Conservation (phyloP, 2,329 filamentous ascomycete species). For the Verticillium klebahnii region DNA sequence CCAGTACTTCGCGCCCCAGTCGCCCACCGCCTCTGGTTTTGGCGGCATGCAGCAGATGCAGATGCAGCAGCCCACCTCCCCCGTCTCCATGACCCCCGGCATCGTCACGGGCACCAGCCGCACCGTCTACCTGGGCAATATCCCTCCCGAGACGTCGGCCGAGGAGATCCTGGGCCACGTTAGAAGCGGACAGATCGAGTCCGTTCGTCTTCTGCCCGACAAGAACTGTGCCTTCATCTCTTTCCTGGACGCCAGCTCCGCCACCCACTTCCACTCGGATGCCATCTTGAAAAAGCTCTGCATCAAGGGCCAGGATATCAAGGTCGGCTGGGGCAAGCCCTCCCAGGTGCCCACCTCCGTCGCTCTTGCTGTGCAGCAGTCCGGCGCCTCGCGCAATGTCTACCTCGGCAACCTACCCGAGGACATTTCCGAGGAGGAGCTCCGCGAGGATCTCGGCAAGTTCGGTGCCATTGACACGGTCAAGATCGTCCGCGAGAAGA, state of each 20-base stretch:
- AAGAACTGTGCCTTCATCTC: slow-evolving; percentile 99
- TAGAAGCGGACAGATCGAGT: slow-evolving; percentile 96
- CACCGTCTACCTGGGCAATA: slow-evolving; percentile 96
- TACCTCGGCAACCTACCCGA: slow-evolving; percentile 93
- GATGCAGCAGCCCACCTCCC: slow-evolving; percentile 63
- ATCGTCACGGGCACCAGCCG: slow-evolving; percentile 87
- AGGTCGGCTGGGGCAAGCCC: slow-evolving; percentile 98
- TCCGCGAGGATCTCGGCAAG: slow-evolving; percentile 91
- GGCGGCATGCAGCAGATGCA: slow-evolving; percentile 51
- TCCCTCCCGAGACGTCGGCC: slow-evolving; percentile 93
- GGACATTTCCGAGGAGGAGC: slow-evolving; percentile 83
- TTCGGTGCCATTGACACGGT: slow-evolving; percentile 96
- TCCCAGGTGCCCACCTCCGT: slow-evolving; percentile 97
- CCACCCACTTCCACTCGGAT: slow-evolving; percentile 98
- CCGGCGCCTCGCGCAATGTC: slow-evolving; percentile 92
- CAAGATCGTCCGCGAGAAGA: slow-evolving; percentile 97
- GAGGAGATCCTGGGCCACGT: slow-evolving; percentile 97
- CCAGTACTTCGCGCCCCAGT: slow-evolving; percentile 82
- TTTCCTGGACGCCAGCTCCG: slow-evolving; percentile 94
- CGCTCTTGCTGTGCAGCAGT: slow-evolving; percentile 95
- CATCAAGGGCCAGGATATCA: slow-evolving; percentile 98
- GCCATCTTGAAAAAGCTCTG: slow-evolving; percentile 99
- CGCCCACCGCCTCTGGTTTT: slow-evolving; percentile 69
- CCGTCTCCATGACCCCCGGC: slow-evolving; percentile 71
- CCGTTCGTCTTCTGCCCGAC: slow-evolving; percentile 91